phyloP scores from a whole-genome alignment of 2,329 filamentous ascomycete genomes.

The Chlorencoelia australis region DNA sequence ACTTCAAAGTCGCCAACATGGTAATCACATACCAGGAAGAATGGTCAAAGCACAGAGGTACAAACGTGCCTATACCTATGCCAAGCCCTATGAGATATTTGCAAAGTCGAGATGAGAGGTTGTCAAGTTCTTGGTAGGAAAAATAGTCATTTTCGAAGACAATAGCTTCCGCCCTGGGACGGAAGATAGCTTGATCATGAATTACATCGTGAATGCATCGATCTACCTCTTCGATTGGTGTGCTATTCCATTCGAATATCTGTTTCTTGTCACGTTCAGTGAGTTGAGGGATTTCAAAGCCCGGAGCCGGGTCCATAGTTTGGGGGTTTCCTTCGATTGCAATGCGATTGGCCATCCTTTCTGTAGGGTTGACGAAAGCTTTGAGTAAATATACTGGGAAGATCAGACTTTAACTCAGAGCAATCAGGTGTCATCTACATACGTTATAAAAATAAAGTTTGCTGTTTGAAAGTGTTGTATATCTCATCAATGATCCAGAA shows the following conservation, averaged over 20 bases:
- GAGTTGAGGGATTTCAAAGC: too few species aligned
- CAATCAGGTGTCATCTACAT: too few species aligned
- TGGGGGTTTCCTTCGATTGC: too few species aligned
- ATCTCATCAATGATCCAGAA: too few species aligned
- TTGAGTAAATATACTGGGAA: too few species aligned
- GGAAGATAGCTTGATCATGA: background rate
- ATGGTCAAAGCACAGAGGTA: slow-evolving; percentile 17
- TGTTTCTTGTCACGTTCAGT: background rate
- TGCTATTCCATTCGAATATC: background rate
- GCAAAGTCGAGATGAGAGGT: slow-evolving; percentile 10
- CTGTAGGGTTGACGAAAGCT: too few species aligned
- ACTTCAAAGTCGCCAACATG: slow-evolving; percentile 22
- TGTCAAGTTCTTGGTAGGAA: slow-evolving; percentile 15
- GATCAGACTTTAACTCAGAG: too few species aligned
- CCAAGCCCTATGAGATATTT: slow-evolving; percentile 9
- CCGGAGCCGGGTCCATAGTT: too few species aligned
- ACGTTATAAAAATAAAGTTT: too few species aligned
- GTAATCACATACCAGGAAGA: slow-evolving; percentile 18
- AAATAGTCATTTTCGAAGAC: slow-evolving; percentile 15
- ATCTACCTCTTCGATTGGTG: background rate
- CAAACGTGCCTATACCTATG: slow-evolving; percentile 8
- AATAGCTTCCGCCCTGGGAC: slow-evolving; percentile 14
- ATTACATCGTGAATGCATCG: slow-evolving; percentile 17
- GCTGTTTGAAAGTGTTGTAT: too few species aligned
- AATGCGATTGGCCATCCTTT: too few species aligned